Conservation (phyloP, 495 filamentous ascomycete species). For the Cudoniella acicularis region DNA sequence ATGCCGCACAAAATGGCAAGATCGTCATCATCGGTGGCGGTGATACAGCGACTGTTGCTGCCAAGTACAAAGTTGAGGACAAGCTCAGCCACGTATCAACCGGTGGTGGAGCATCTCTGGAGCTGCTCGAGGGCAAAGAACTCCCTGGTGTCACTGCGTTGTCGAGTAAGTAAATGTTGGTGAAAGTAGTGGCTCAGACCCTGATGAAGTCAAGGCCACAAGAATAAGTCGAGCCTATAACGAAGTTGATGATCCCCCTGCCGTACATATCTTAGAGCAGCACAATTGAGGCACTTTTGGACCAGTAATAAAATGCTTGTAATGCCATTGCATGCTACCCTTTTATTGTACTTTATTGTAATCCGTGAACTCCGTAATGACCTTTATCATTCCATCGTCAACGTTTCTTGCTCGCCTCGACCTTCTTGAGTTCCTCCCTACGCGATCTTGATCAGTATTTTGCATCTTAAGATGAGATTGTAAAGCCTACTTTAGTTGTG, state of each 20-base stretch:
- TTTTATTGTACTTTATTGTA: conserved; percentile 17
- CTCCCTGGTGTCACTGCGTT: conserved; percentile 91
- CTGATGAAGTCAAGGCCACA: conserved; percentile 30
- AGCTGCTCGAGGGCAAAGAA: conserved; percentile 96
- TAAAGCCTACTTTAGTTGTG: conserved; percentile 88
- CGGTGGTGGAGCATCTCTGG: conserved; percentile 90
- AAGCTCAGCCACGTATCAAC: conserved; percentile 98
- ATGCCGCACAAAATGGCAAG: conserved; percentile 72
- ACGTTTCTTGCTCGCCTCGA: conserved; percentile 64
- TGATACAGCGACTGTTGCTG: conserved; percentile 96
- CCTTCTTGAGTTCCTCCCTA: conserved; percentile 97
- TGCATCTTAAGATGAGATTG: background rate
- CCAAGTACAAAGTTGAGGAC: conserved; percentile 92
- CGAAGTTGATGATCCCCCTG: conserved; percentile 16
- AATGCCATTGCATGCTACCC: conserved; percentile 24
- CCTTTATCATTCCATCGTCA: conserved; percentile 23
- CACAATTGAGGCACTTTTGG: conserved; percentile 18
- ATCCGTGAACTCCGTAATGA: conserved; percentile 27
- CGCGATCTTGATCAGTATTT: conserved; percentile 4
- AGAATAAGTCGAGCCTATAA: conserved; percentile 24
- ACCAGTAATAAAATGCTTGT: conserved; percentile 7
- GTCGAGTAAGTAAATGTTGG: conserved; percentile 70
- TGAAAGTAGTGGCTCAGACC: conserved; percentile 20
- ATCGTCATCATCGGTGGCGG: conserved; percentile 98
- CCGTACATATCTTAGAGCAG: conserved; percentile 19